Evolutionary conservation across 2,329 filamentous ascomycete species (phyloP), one percentile per base, ranked within the genome.

Genomic region (Colletotrichum abscissum): DNA sequence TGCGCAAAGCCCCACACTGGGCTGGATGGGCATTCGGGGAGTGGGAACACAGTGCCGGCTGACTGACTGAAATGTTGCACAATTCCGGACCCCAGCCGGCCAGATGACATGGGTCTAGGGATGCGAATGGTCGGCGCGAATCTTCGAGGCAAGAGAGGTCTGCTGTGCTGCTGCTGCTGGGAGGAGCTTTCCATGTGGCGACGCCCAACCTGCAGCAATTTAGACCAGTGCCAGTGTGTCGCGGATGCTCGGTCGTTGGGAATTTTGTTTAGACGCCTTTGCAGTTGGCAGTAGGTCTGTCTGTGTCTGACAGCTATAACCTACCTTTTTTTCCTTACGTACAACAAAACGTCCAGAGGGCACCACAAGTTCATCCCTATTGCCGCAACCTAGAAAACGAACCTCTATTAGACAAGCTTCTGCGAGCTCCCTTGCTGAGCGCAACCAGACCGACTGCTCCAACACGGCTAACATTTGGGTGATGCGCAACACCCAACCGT

Each of bases 401-500:
- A 49, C 60, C 38, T 30, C 19, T 58, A 30, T 56, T 49, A 26
- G 9, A 62, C 26, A 62, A 65, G 49, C 56, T 66, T 24, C 56
- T 11, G 19, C 58, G 22, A 59, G 42, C 66, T 69, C 42, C 30
- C 30, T 38, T 58, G 77, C 33, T 38, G 8, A 55, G 77, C 72
- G 76, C 78, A 69, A 75, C 75, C 73, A 76, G 82, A 55, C 78
- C 75, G 58, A 69, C 76, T 77, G 80, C 77, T 73, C 35, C 56
- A 60, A 54, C 46, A 73, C 67, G 62, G 67, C 60, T 57, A 24
- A 62, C 33, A 52, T 60, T 58, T 71, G 71, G 71, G 71, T 71
- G 73, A 63, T 74, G 72, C 68, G 72, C 68, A 69, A 64, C 65
- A 63, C 68, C 65, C 68, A 46, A 59, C 63, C 73, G 63, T 75